A percentile compares a stretch with the other conserved stretches of the same genome.
Conservation (phyloP, 1,284 basidiomycete species). For the Moniliella sp. region DNA sequence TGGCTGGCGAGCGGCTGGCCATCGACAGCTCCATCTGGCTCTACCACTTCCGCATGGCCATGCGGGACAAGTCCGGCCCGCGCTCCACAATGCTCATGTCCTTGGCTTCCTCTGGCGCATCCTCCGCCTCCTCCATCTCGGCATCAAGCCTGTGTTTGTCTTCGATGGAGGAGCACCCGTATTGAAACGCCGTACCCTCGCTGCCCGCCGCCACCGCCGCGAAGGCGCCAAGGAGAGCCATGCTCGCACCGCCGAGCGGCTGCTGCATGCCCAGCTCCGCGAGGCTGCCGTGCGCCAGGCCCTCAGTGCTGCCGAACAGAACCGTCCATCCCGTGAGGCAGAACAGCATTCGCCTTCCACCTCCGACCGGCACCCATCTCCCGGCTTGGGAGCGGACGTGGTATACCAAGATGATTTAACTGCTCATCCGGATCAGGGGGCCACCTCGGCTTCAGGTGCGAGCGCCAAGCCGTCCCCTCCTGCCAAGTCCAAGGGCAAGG, state of each 20-base stretch:
- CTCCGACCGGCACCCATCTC: too few relatives aligned
- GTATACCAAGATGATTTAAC: conserved; percentile 1
- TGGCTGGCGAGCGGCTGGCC: conserved; percentile 30
- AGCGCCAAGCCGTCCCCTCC: too few relatives aligned
- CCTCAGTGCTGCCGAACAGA: too few relatives aligned
- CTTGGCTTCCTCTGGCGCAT: conserved; percentile 64
- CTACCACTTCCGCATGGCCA: conserved; percentile 58
- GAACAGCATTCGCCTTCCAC: too few relatives aligned
- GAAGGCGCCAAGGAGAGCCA: conserved; percentile 37
- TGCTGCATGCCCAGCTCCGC: conserved; percentile 79
- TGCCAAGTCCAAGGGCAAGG: too few relatives aligned
- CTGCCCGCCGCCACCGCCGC: conserved; percentile 41
- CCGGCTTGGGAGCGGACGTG: neutral
- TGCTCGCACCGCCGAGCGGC: conserved; percentile 46
- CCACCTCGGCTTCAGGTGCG: too few relatives aligned
- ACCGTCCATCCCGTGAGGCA: too few relatives aligned
- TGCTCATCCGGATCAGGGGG: too few relatives aligned
- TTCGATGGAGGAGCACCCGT: conserved; percentile 52
- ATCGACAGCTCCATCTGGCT: conserved; percentile 99
- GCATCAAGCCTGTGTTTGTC: conserved; percentile 58
- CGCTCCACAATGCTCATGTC: conserved; percentile 76
- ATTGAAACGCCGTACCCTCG: conserved; percentile 34
- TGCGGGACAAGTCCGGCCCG: conserved; percentile 86
- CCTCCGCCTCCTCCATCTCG: conserved; percentile 79
- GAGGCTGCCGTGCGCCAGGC: conserved; percentile 64